Evolutionary conservation across 2,329 filamentous ascomycete genomes (phyloP).

Genomic region (Colletotrichum camelliae): DNA sequence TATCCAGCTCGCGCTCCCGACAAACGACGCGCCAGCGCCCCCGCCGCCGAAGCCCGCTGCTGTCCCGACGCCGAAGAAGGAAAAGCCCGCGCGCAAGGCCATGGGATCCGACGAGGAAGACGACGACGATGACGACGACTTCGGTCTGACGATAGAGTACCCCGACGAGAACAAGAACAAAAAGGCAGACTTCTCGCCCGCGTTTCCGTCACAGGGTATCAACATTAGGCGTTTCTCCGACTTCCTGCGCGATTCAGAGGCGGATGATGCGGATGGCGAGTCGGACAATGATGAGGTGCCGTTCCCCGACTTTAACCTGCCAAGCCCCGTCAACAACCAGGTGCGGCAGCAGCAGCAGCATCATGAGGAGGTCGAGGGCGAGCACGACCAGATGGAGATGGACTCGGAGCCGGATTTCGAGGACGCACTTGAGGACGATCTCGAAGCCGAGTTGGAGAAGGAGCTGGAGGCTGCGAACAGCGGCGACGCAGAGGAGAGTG

Average conservation of each 20-base stretch:
- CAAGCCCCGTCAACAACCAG: conserved; percentile 55
- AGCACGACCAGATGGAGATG: conserved; percentile 31
- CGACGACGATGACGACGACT: conserved; percentile 61
- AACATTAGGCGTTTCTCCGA: conserved; percentile 57
- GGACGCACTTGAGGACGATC: conserved; percentile 53
- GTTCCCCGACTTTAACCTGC: conserved; percentile 50
- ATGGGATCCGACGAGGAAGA: conserved; percentile 56
- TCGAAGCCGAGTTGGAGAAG: conserved; percentile 64
- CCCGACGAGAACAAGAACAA: conserved; percentile 48
- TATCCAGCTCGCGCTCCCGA: conserved; percentile 40
- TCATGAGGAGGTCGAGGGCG: conserved; percentile 24
- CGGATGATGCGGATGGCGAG: conserved; percentile 53
- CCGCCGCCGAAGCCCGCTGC: conserved; percentile 21
- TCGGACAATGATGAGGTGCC: conserved; percentile 52
- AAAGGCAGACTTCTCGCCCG: conserved; percentile 51
- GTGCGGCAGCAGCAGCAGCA: conserved; percentile 30
- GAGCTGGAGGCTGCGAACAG: conserved; percentile 47
- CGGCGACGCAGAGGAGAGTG: conserved; percentile 63
- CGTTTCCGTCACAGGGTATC: conserved; percentile 43
- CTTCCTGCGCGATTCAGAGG: conserved; percentile 52
- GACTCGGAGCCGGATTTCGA: conserved; percentile 34
- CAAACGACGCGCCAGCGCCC: conserved; percentile 22
- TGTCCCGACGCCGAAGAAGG: conserved; percentile 25
- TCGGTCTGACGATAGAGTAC: conserved; percentile 64
- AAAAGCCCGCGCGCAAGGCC: conserved; percentile 33